phyloP scores from a whole-genome alignment of 345 rosid genomes.

The Toxicodendron radicans region DNA sequence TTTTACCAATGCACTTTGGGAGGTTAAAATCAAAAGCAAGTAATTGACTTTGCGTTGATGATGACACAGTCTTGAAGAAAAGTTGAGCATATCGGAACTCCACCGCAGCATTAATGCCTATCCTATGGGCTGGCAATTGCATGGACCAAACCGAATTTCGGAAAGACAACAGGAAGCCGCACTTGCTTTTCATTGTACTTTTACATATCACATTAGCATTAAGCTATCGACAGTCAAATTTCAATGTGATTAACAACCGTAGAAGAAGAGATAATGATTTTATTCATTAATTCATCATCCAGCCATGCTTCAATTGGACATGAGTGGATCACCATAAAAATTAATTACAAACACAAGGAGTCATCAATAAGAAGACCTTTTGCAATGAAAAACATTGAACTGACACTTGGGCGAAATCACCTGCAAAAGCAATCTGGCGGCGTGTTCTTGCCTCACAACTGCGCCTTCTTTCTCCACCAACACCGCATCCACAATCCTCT shows the following conservation, averaged over 20 bases:
- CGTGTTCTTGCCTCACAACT: constrained; percentile 61
- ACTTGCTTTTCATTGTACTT: not conserved
- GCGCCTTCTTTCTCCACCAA: constrained; percentile 80
- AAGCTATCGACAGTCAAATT: not conserved
- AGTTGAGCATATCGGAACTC: constrained; percentile 9
- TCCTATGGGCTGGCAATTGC: not conserved
- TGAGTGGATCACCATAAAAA: not conserved
- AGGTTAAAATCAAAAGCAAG: not conserved
- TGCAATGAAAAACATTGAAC: constrained; percentile 65
- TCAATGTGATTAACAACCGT: not conserved
- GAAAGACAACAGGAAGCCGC: not conserved
- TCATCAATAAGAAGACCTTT: not conserved
- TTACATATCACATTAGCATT: not conserved
- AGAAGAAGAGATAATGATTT: no score
- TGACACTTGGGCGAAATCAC: constrained; percentile 69
- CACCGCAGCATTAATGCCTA: constrained; percentile 6
- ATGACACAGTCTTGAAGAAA: not conserved
- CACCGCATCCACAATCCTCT: constrained; percentile 63
- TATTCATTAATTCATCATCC: not conserved
- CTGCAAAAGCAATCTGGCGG: constrained; percentile 68
- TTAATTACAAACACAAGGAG: not conserved
- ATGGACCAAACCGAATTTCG: not conserved
- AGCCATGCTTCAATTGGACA: not conserved
- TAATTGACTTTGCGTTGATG: not conserved
- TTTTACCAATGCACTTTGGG: not conserved